phyloP scores from a whole-genome alignment of 2,329 filamentous ascomycete genomes.

The Botrytis medusae region DNA sequence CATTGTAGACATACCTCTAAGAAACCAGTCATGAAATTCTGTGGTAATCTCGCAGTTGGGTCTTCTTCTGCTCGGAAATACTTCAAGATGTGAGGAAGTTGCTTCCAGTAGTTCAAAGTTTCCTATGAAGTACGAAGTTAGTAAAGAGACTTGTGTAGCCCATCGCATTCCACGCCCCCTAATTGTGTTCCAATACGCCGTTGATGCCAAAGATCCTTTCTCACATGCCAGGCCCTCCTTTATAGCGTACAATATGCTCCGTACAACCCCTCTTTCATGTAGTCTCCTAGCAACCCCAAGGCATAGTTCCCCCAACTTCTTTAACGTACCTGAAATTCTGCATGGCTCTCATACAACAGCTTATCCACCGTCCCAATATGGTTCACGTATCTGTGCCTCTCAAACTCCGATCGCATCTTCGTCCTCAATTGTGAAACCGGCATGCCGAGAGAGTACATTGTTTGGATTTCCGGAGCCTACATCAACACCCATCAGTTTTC shows the following conservation, averaged over 20 bases:
- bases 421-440: constrained; percentile 86
- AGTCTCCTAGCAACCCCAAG: constrained; percentile 3
- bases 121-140: constrained; percentile 59
- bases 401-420: constrained; percentile 94
- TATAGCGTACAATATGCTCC: neutral
- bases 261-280: neutral
- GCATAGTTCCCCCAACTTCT: neutral
- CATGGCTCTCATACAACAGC: constrained; percentile 83
- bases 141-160: neutral
- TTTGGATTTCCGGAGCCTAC: constrained; percentile 94
- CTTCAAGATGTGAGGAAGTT: constrained; percentile 90
- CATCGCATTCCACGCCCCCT: neutral
- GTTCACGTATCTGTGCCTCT: constrained; percentile 89
- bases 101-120: constrained; percentile 99
- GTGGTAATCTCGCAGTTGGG: constrained; percentile 72
- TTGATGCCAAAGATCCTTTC: neutral
- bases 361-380: constrained; percentile 88
- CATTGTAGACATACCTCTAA: constrained; percentile 63
- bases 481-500: constrained; percentile 8
- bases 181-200: neutral
- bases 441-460: constrained; percentile 91
- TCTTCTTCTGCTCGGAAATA: constrained; percentile 92
- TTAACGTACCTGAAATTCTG: constrained; percentile 80
- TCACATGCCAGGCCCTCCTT: neutral
- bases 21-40: constrained; percentile 91